Evolutionary conservation across 805 yeast species (phyloP).

Genomic region (Pichia phayaonensis): DNA sequence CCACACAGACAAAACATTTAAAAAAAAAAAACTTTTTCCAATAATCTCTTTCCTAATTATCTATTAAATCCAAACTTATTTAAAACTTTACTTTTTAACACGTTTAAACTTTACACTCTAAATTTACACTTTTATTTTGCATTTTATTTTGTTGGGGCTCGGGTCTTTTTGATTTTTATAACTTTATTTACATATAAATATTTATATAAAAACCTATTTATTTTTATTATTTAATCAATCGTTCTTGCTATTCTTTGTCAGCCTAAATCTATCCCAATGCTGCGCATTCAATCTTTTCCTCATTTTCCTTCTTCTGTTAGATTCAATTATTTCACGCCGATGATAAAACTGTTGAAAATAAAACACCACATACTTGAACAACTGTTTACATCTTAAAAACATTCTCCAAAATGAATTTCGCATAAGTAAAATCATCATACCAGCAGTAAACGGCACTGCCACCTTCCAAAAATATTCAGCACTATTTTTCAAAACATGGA

Average conservation of each 20-base stretch:
- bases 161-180: neutral
- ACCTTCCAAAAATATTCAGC: constrained; percentile 42
- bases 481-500: constrained; percentile 32
- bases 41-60: neutral
- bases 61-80: too few species aligned
- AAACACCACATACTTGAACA: neutral
- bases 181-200: neutral
- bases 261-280: neutral
- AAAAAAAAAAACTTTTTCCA: neutral
- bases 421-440: constrained; percentile 30
- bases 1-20: neutral
- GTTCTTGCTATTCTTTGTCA: neutral
- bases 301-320: neutral
- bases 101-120: neutral
- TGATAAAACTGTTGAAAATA: neutral
- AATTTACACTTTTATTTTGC: neutral
- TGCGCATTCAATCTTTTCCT: neutral
- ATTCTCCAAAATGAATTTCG: constrained; percentile 20
- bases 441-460: constrained; percentile 35
- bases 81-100: neutral
- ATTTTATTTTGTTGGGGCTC: neutral
- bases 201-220: neutral
- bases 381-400: constrained; percentile 4
- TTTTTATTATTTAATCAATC: neutral
- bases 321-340: neutral